Base-by-base conservation (phyloP, 23 red algal species). In the Gracilariopsis chorda region DNA sequence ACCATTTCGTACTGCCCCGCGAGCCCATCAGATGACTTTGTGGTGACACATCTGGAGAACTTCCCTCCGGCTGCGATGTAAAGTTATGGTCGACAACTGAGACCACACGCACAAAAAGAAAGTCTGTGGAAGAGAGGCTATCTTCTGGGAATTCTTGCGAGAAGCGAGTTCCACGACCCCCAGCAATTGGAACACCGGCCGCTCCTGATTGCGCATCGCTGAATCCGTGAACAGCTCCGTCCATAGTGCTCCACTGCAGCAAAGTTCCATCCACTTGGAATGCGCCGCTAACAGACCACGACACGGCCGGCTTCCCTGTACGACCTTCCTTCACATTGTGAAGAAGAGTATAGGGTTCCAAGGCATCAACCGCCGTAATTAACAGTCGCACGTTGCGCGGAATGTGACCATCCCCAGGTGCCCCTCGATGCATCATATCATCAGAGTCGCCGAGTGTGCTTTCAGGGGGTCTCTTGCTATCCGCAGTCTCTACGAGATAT, bases 301-400 rank as follows among this genome's bases (percentile, higher is more conserved):
- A 81, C 3, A 84, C 73, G 27, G 37, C 41, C n/a, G 58, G 60
- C 39, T 36, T 64, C 17, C 59, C 40, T 43, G 43, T 77, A 4
- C 39, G 37, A 44, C 8, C 46, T 13, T 3, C 11, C 23, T 72
- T 88, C 30, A 82, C 30, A 12, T 64, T 46, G 11, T 12, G 33
- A 34, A 82, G 8, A 47, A 49, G 19, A 63, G 86, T 78, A 70
- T 94, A 98, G 19, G 96, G 96, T 67, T 98, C 76, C 7, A 95
- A 44, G 3, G 84, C 80, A 65, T 98, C 96, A 14, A 94, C 65
- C 25, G 74, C 90, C 20, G 72, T 82, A 2, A 98, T 6, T 33
- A 90, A 41, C 17, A 98, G 67, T 16, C 96, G 93, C 6, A 98
- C 60, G 77, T 98, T 98, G 11, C 96, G 88, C 24, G 88, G 93